Evolutionary conservation across 441 rosid genomes (phyloP).

Genomic region (Arabidopsis lyrata): DNA sequence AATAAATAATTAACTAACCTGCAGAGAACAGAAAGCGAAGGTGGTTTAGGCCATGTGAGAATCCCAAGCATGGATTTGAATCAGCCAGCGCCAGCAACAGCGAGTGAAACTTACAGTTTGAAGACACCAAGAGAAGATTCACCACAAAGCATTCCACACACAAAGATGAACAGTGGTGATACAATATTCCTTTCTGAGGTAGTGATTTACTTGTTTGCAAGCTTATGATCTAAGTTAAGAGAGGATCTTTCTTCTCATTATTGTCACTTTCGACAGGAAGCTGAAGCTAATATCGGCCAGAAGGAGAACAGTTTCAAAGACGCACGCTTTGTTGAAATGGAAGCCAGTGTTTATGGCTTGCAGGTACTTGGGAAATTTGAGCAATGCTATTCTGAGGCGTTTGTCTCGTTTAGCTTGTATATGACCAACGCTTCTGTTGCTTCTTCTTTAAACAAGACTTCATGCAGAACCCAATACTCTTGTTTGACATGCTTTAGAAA

Average conservation of each 20-base stretch:
- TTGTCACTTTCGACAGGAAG: conserved; percentile 50
- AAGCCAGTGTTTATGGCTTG: conserved; percentile 83
- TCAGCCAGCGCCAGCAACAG: conserved; percentile 43
- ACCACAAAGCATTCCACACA: conserved; percentile 38
- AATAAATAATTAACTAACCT: conserved; percentile 30
- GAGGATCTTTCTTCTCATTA: conserved; percentile 21
- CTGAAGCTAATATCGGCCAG: conserved; percentile 44
- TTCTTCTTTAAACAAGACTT: conserved; percentile 25
- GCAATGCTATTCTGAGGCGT: conserved; percentile 19
- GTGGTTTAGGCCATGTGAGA: conserved; percentile 39
- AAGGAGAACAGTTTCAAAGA: conserved; percentile 53
- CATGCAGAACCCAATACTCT: neutral
- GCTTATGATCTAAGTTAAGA: neutral
- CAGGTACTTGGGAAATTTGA: conserved; percentile 56
- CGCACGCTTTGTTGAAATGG: conserved; percentile 72
- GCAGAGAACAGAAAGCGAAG: conserved; percentile 42
- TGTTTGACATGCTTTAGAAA: conserved; percentile 7
- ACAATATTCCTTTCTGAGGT: conserved; percentile 45
- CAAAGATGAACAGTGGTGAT: conserved; percentile 49
- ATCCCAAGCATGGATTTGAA: conserved; percentile 41
- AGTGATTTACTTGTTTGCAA: conserved; percentile 35
- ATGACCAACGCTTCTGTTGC: neutral
- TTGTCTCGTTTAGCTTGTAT: conserved; percentile 5
- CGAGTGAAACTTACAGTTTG: conserved; percentile 34
- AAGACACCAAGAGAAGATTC: conserved; percentile 42